Conservation (phyloP, 345 rosid genomes). For the Limnanthes douglasii region DNA sequence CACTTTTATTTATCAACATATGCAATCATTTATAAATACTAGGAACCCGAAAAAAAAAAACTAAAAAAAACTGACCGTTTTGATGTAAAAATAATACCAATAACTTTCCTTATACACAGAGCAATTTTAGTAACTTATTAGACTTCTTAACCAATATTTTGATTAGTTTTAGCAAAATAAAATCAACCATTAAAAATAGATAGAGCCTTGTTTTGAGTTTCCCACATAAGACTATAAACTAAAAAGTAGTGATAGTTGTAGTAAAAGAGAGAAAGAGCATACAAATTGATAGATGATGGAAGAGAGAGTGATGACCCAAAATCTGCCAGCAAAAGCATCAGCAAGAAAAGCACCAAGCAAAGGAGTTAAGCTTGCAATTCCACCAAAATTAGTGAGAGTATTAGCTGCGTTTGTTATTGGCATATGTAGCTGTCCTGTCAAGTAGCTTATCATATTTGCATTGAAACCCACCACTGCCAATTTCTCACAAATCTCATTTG, state of each 20-base stretch:
- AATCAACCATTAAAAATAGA: too few relatives aligned
- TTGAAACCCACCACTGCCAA: slow-evolving; percentile 75
- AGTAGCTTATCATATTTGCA: slow-evolving; percentile 81
- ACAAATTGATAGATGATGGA: slow-evolving; percentile 65
- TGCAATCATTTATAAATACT: too few relatives aligned
- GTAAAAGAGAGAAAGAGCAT: not conserved
- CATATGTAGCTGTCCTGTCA: slow-evolving; percentile 69
- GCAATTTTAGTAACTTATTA: too few relatives aligned
- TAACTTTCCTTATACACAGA: too few relatives aligned
- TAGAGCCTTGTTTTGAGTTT: not conserved
- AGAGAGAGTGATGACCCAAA: slow-evolving; percentile 63
- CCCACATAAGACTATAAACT: too few relatives aligned
- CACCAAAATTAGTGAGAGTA: slow-evolving; percentile 77
- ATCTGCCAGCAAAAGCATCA: slow-evolving; percentile 74
- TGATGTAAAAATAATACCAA: too few relatives aligned
- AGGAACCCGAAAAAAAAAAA: too few relatives aligned
- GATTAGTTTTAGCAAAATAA: too few relatives aligned
- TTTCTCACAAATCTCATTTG: slow-evolving; percentile 81
- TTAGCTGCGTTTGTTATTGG: slow-evolving; percentile 91
- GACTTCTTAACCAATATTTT: too few relatives aligned
- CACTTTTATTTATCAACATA: too few relatives aligned
- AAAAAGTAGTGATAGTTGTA: not conserved
- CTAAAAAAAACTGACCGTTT: too few relatives aligned
- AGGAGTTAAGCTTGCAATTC: slow-evolving; percentile 75
- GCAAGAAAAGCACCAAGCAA: slow-evolving; percentile 79